phyloP scores from a whole-genome alignment of 208 protist species.

The Acanthamoeba healyi region DNA sequence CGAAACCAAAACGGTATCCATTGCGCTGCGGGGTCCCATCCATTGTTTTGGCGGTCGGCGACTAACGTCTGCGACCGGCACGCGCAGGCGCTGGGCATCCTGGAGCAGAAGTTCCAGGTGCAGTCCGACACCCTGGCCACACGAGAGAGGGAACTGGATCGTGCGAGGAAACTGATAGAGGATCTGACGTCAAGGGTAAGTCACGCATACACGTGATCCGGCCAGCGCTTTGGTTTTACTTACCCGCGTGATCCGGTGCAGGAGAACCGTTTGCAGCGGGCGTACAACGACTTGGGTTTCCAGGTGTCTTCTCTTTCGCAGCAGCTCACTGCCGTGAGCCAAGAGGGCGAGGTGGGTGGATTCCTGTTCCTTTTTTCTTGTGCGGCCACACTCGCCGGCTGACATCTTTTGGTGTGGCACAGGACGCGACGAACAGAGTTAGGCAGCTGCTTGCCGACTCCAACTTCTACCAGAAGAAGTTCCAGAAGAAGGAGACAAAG shows the following conservation, averaged over 20 bases:
- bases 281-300: conserved; percentile 8
- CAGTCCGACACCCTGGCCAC: conserved; percentile 43
- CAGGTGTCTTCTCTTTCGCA: conserved; percentile 43
- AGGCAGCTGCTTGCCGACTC: conserved; percentile 49
- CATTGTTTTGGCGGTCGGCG: no score
- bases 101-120: conserved; percentile 56
- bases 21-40: no score
- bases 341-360: conserved; percentile 29
- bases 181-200: neutral
- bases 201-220: no score
- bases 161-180: conserved; percentile 32
- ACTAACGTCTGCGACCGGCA: no score
- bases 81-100: neutral
- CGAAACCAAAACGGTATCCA: conserved; percentile 66
- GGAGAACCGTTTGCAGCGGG: conserved; percentile 30
- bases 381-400: neutral
- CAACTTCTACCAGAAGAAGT: conserved; percentile 28
- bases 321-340: conserved; percentile 19
- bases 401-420: neutral
- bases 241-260: neutral
- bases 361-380: neutral
- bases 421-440: conserved; percentile 9
- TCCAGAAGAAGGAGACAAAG: conserved; percentile 52
- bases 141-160: conserved; percentile 59
- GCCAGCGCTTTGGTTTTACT: neutral